These are phyloP conservation scores for Begonia peltatifolia DNA, from an alignment of 306 rosid species.

Conservation along the genomic window DNA sequence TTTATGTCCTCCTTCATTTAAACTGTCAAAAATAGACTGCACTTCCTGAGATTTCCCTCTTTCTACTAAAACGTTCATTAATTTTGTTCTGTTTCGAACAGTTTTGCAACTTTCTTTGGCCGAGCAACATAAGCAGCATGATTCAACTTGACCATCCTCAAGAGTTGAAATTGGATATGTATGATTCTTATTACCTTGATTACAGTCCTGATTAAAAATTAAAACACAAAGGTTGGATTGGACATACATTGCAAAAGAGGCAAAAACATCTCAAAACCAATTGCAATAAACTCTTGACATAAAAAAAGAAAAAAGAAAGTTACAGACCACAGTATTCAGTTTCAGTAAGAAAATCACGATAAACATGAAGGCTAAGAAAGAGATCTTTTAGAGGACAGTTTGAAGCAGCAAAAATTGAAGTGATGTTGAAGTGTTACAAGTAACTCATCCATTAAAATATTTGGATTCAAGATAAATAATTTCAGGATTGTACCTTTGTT, in stretches of 20 bases:
- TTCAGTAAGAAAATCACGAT: background rate
- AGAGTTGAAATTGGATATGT: conserved; percentile 14
- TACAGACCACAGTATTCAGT: background rate
- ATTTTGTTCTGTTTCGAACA: conserved; percentile 37
- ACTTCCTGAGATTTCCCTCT: conserved; percentile 46
- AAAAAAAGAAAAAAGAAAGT: background rate
- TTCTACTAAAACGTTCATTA: conserved; percentile 41
- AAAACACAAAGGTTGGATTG: background rate
- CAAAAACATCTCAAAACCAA: background rate
- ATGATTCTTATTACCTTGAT: conserved; percentile 16
- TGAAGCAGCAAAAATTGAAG: background rate
- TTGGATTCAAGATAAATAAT: background rate
- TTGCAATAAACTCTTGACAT: background rate
- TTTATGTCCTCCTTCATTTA: conserved; percentile 43
- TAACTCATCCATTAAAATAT: background rate
- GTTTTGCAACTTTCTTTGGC: conserved; percentile 26
- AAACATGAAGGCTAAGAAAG: background rate
- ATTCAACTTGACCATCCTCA: conserved; percentile 14
- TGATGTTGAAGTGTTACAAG: background rate
- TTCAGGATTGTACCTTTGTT: conserved; percentile 21
- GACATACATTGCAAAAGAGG: background rate
- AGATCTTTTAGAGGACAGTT: background rate
- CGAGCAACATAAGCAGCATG: conserved; percentile 32
- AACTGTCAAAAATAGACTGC: conserved; percentile 24
- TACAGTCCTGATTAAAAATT: conserved; percentile 20